phyloP scores from a whole-genome alignment of 2,329 filamentous ascomycete species.

The Hypoxylon sp. region DNA sequence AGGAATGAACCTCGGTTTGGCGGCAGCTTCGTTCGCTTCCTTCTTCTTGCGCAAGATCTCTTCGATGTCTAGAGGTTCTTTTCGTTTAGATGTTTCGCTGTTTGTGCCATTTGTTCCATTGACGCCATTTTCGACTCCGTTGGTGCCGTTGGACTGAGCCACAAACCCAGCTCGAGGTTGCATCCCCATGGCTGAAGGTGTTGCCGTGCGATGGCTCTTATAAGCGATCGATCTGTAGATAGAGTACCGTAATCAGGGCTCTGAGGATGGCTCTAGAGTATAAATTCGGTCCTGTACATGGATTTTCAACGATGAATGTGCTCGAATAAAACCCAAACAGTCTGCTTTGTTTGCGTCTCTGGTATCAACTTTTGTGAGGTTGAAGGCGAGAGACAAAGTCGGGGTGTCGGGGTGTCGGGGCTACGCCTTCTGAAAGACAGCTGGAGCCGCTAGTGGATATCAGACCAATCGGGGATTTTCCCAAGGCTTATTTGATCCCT shows the following conservation, averaged over 20 bases:
- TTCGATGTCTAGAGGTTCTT: constrained; percentile 80
- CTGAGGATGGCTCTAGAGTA: background rate
- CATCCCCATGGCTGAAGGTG: constrained; percentile 43
- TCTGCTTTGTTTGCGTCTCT: constrained; percentile 18
- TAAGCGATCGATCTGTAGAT: background rate
- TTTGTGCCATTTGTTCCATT: constrained; percentile 34
- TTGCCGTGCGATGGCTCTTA: constrained; percentile 10
- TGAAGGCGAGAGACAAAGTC: constrained; percentile 27
- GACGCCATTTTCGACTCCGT: constrained; percentile 17
- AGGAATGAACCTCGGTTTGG: constrained; percentile 86
- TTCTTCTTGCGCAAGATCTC: constrained; percentile 87
- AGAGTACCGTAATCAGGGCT: background rate
- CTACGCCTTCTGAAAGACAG: constrained; percentile 14
- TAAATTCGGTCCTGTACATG: background rate
- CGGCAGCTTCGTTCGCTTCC: constrained; percentile 83
- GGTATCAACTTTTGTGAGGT: constrained; percentile 6
- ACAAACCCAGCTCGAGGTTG: constrained; percentile 44
- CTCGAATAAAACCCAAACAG: background rate
- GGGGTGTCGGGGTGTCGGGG: constrained; percentile 36
- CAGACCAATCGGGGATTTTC: constrained; percentile 42
- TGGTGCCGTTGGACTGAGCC: constrained; percentile 30
- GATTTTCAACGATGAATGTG: background rate
- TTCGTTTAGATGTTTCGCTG: constrained; percentile 39
- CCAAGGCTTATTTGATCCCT: constrained; percentile 16
- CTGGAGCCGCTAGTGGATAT: constrained; percentile 10